These are phyloP conservation scores for Daldinia loculata DNA, from an alignment of 495 filamentous ascomycete species.

Conservation along the genomic window DNA sequence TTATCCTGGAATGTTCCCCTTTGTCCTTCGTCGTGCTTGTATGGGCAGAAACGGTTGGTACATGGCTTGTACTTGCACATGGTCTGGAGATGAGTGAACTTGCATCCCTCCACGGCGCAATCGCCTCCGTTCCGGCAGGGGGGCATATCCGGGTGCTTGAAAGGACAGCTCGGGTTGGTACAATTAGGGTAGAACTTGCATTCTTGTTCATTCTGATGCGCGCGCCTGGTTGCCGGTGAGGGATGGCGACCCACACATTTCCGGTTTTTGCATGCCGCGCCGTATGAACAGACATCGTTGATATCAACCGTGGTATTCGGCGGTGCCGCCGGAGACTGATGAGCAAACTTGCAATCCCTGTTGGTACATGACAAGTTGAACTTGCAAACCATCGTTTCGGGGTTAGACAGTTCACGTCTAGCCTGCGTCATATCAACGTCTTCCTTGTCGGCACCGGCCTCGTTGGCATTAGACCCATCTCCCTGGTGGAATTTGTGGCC, in stretches of 20 bases:
- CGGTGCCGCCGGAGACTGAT: constrained; percentile 91
- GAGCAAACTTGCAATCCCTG: constrained; percentile 88
- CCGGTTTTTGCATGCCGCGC: constrained; percentile 89
- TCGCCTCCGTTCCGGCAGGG: constrained; percentile 93
- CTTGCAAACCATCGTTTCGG: constrained; percentile 76
- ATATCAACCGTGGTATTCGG: constrained; percentile 79
- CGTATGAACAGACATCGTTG: constrained; percentile 81
- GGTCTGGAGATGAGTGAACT: constrained; percentile 83
- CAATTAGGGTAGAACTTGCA: constrained; percentile 97
- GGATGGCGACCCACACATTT: constrained; percentile 95
- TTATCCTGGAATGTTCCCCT: constrained; percentile 82
- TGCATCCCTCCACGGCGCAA: constrained; percentile 84
- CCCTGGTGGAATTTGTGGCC: constrained; percentile 40
- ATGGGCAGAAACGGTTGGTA: constrained; percentile 81
- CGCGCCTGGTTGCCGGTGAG: constrained; percentile 80
- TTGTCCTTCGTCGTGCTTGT: constrained; percentile 93
- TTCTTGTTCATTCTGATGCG: constrained; percentile 81
- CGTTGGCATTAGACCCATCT: constrained; percentile 40
- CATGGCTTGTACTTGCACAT: constrained; percentile 94
- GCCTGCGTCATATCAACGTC: constrained; percentile 63
- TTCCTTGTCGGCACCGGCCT: constrained; percentile 47
- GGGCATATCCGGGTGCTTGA: constrained; percentile 80
- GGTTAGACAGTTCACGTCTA: constrained; percentile 56
- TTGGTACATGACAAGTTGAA: constrained; percentile 90
- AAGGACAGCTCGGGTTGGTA: constrained; percentile 84